phyloP scores from a whole-genome alignment of 2,329 filamentous ascomycete species.

The Colletotrichum sp. region DNA sequence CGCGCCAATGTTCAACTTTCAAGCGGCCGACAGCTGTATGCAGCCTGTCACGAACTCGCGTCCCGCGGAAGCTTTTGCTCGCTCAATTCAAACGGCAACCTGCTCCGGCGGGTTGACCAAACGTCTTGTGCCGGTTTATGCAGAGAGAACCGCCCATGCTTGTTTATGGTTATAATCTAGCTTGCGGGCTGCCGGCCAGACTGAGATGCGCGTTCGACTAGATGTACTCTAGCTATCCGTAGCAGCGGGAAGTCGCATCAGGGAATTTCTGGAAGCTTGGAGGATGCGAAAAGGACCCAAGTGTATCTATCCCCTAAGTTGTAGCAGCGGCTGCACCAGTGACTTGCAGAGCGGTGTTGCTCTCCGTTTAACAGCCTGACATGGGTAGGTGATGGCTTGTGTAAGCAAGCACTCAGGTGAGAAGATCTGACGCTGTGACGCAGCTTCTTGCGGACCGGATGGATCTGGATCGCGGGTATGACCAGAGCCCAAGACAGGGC shows the following conservation, averaged over 20 bases:
- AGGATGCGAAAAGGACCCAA: not conserved
- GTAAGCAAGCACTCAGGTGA: not conserved
- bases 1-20: not conserved
- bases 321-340: not conserved
- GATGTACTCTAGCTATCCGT: not conserved
- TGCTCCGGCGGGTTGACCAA: not conserved
- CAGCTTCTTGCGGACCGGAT: not conserved
- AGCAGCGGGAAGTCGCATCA: not conserved
- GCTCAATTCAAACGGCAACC: not conserved
- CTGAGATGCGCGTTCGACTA: not conserved
- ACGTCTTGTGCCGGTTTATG: not conserved
- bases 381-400: not conserved
- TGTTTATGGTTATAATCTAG: not conserved
- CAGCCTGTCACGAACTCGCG: not conserved
- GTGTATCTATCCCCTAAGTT: not conserved
- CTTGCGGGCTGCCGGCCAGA: not conserved
- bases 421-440: constrained; percentile 2
- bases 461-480: constrained; percentile 15
- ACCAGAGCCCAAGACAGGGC: constrained; percentile 1
- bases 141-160: not conserved
- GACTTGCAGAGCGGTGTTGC: not conserved
- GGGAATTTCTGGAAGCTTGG: not conserved
- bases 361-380: not conserved
- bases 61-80: not conserved
- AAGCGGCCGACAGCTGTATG: not conserved